These are phyloP conservation scores for Alternaria dauci DNA, from an alignment of 2,329 filamentous ascomycete genomes.

Conservation along the genomic window DNA sequence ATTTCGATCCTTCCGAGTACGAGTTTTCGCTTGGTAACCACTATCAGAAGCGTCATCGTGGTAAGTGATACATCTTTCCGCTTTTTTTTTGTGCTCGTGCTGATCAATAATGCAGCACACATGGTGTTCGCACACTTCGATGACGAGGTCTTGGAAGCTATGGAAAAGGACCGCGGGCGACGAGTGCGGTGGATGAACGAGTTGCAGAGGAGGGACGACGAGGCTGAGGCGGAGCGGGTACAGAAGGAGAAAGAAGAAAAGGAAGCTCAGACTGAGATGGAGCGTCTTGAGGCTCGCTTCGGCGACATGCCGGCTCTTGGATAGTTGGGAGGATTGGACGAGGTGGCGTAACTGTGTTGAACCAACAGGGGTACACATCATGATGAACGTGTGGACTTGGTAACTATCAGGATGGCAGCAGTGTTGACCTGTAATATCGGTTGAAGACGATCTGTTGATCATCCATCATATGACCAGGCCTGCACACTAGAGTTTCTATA, in stretches of 20 bases:
- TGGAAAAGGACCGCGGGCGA: not conserved
- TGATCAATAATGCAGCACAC: not conserved
- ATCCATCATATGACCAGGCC: not conserved
- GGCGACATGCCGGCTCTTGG: not conserved
- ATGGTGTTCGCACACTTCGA: not conserved
- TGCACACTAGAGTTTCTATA: not conserved
- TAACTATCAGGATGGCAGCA: not conserved
- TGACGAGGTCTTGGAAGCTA: not conserved
- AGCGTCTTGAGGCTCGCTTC: not conserved
- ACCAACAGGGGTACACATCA: not conserved
- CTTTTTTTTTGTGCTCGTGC: not conserved
- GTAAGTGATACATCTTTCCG: not conserved
- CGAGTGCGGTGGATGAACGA: not conserved
- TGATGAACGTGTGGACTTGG: not conserved
- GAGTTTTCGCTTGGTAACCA: not conserved
- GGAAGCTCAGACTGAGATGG: not conserved
- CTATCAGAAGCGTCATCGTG: not conserved
- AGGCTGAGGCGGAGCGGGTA: not conserved
- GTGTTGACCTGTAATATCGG: not conserved
- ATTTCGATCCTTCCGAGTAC: slow-evolving; percentile 4
- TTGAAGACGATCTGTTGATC: not conserved
- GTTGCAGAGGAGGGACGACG: not conserved
- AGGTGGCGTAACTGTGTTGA: not conserved
- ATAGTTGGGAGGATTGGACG: not conserved
- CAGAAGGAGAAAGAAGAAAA: not conserved